Conservation (phyloP, 331 rosid species). For the Quercus lobata region DNA sequence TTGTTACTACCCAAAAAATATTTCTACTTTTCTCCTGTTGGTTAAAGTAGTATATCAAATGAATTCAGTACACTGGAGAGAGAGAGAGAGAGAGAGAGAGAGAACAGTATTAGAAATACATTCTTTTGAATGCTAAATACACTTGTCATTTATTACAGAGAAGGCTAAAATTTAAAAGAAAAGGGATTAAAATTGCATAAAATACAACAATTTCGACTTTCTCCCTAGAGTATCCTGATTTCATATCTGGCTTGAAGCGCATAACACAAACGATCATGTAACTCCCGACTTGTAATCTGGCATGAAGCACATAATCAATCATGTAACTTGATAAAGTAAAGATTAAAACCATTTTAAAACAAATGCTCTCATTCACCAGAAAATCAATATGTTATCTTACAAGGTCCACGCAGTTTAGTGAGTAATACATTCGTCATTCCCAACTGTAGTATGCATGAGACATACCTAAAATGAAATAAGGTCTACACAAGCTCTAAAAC, state of each 20-base stretch:
- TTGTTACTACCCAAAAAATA: too few species aligned
- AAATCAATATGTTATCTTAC: too few species aligned
- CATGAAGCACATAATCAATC: background rate
- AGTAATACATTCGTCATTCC: background rate
- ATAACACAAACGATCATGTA: background rate
- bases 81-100: background rate
- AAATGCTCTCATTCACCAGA: too few species aligned
- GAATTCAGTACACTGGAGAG: background rate
- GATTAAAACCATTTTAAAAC: background rate
- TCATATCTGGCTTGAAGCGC: background rate
- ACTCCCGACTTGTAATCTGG: background rate
- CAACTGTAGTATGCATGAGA: background rate
- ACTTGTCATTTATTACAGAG: background rate
- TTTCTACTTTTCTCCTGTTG: background rate
- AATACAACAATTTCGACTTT: background rate
- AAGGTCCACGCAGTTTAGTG: background rate
- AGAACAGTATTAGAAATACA: background rate
- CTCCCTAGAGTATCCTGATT: background rate
- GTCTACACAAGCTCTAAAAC: conserved; percentile 80
- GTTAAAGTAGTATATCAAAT: background rate
- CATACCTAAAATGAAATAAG: conserved; percentile 4
- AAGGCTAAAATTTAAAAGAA: background rate
- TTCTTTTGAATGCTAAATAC: conserved; percentile 14
- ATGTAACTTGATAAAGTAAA: background rate
- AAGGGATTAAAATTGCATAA: background rate